These are phyloP conservation scores for Saturnispora dispora DNA, from an alignment of 805 yeast species.

Conservation along the genomic window DNA sequence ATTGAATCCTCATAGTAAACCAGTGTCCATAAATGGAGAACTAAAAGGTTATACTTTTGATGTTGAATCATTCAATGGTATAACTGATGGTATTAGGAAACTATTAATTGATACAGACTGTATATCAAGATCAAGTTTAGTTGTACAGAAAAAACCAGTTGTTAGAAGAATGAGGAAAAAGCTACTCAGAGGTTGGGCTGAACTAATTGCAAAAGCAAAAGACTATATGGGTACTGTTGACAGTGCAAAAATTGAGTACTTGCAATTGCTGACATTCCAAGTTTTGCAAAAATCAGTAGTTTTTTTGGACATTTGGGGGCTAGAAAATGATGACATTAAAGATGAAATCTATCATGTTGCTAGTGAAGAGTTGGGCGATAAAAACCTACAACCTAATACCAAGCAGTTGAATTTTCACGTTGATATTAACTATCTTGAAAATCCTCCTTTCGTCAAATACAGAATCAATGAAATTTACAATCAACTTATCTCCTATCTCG, in stretches of 20 bases:
- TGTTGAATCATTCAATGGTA: conserved; percentile 47
- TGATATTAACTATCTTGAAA: conserved; percentile 35
- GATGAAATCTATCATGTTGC: background rate
- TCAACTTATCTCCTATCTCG: conserved; percentile 50
- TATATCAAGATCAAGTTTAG: conserved; percentile 61
- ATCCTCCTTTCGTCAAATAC: conserved; percentile 54
- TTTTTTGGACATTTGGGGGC: conserved; percentile 65
- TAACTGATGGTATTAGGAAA: conserved; percentile 63
- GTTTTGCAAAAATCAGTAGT: conserved; percentile 55
- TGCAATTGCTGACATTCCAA: conserved; percentile 57
- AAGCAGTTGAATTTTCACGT: conserved; percentile 8
- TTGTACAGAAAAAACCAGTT: conserved; percentile 53
- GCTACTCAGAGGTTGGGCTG: conserved; percentile 73
- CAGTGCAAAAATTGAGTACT: conserved; percentile 46
- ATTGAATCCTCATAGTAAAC: conserved; percentile 50
- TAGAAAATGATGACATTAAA: conserved; percentile 43
- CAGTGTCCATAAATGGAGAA: conserved; percentile 26
- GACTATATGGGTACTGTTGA: conserved; percentile 60
- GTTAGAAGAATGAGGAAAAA: conserved; percentile 59
- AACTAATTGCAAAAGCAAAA: conserved; percentile 65
- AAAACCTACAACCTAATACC: background rate
- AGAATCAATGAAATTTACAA: conserved; percentile 59
- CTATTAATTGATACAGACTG: conserved; percentile 62
- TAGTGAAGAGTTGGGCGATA: background rate
- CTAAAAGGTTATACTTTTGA: conserved; percentile 43